Base-by-base conservation (phyloP, 306 rosid genomes). In the Cotoneaster glaucophyllus region DNA sequence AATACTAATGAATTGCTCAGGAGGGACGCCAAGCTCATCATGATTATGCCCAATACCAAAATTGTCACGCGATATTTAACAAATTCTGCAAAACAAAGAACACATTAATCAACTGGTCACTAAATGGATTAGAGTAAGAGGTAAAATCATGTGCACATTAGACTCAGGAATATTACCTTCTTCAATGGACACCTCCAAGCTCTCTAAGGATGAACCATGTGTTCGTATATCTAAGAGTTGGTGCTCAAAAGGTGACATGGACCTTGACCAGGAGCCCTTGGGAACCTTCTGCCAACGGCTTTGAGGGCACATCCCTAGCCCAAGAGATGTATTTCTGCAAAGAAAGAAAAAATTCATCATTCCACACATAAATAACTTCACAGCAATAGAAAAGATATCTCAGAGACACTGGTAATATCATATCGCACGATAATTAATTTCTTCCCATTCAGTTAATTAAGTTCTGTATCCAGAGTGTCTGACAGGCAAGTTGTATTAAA, bases 241-340 rank as follows among this genome's bases (percentile, higher is more conserved):
- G 82, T 80, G 79, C 59, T 89, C 96, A 84, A 90, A 95, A 63
- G 97, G 97, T 59, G 99, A 92, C 96, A 89, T 89, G 66, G 88
- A 80, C 75, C 85, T 84, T 71, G 67, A 83, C 97, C 99, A 92
- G 81, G 81, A 83, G 69, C 91, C 92, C 81, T 85, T 90, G 73
- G 73, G 37, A 84, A 82, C 93, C 86, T 92, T 95, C 87, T 95
- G 93, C 99, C 99, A 92, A 83, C 78, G 90, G 68, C 87, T 75
- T 63, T 85, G 91, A 61, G 97, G 84, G 70, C 97, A 95, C 97
- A 92, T 87, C 85, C 97, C 97, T 3, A 73, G 74, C 63, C 82
- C 89, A 68, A 88, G 84, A 69, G 99, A 90, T 34, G 48, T 64
- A 82, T 90, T 95, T 88, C 99, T 94, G 87, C 84, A 82, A n/a